A percentile compares a stretch with the other conserved stretches of the same genome.
These are phyloP conservation scores for Mycena leptocephala DNA, from an alignment of 768 basidiomycete species.

Conservation along the genomic window DNA sequence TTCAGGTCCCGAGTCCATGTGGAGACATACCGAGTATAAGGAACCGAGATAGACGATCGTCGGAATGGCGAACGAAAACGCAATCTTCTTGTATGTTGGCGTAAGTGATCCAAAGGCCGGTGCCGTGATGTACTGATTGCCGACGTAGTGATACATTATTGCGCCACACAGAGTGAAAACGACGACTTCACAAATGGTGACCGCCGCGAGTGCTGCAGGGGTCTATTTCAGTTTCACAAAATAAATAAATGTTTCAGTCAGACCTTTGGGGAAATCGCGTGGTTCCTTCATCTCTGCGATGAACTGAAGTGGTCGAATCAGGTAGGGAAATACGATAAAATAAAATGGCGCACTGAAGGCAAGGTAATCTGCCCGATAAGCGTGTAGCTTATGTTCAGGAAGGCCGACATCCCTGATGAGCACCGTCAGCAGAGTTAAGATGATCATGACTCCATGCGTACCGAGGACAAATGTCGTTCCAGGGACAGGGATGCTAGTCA, in stretches of 20 bases:
- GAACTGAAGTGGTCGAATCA: constrained; percentile 41
- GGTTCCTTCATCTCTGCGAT: constrained; percentile 66
- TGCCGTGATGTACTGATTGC: constrained; percentile 61
- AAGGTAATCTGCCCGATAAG: constrained; percentile 62
- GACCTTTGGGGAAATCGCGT: constrained; percentile 61
- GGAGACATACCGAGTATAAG: constrained; percentile 54
- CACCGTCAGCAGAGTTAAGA: neutral
- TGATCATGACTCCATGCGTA: constrained; percentile 16
- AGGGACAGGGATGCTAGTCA: constrained; percentile 51
- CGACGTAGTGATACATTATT: constrained; percentile 57
- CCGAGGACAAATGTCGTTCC: constrained; percentile 59
- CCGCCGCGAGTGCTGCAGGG: constrained; percentile 54
- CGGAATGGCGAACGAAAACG: constrained; percentile 63
- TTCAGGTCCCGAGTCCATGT: neutral
- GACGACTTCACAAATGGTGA: constrained; percentile 58
- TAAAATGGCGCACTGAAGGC: constrained; percentile 39
- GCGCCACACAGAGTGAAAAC: constrained; percentile 59
- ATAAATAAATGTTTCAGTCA: neutral
- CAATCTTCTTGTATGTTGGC: constrained; percentile 56
- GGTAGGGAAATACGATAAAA: neutral
- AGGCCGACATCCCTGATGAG: constrained; percentile 57
- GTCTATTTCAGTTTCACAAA: neutral
- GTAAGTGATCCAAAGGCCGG: constrained; percentile 61
- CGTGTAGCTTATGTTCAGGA: constrained; percentile 63
- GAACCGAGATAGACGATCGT: constrained; percentile 62